Base-by-base conservation (phyloP, 768 basidiomycete species). In the Phaeotremella skinneri region DNA sequence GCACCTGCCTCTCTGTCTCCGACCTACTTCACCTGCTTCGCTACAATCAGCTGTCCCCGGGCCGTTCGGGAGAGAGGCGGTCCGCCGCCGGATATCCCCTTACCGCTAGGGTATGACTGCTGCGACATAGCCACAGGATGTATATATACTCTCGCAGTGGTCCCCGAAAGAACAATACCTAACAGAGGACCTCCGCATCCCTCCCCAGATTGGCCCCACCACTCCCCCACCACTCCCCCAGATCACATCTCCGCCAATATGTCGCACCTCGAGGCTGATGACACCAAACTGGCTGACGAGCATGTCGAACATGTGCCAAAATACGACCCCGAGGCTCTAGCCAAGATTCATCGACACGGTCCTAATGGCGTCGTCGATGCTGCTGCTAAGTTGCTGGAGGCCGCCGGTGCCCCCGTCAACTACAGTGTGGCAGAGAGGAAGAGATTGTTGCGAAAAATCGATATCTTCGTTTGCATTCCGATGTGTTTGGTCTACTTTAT, bases 401-500 rank as follows among this genome's bases (percentile, higher is more conserved):
- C 61, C 29, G 52, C 56, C 11, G 67, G 64, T 23, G 61, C 57
- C 3, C 54, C 53, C 41, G 45, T 67, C 41, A 59, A 62, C 21
- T 64, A 63, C 32, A 49, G 61, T 1, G n/a, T 53, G 4, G 49
- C 55, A 21, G 61, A 68, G 41, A 39, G 56, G 4, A 65, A 62
- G 37, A 55, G 61, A 17, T 59, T 67, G 6, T 30, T 66, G 41
- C 27, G 69, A 29, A 60, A 50, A 45, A 63, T 70, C 26, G 69
- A 70, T 45, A 20, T 61, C 34, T 63, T 34, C 50, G 68, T 63
- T 30, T 62, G 59, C 45, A 23, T 61, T 14, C 64, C 56, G 55
- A 60, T 65, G 64, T 65, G 64, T 34, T 29, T 65, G 30, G 55
- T 58, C 13, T 68, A 68, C 42, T 64, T 68, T 30, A 31, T 68